Conservation (phyloP, 2,329 filamentous ascomycete genomes). For the Trichoderma arundinaceum region DNA sequence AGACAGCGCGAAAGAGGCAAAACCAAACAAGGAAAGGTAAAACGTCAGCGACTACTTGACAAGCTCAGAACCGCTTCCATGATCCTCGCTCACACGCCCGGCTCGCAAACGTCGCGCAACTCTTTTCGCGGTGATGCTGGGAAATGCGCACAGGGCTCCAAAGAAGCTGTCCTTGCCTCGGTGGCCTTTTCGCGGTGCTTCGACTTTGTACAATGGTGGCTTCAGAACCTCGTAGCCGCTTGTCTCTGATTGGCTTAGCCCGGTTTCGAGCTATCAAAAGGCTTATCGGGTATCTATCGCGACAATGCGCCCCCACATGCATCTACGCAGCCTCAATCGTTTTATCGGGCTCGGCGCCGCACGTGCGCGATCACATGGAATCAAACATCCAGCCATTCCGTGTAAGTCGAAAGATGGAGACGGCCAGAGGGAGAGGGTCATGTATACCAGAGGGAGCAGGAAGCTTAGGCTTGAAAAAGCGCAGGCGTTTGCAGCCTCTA, state of each 20-base stretch:
- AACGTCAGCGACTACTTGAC: slow-evolving; percentile 19
- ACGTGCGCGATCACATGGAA: slow-evolving; percentile 29
- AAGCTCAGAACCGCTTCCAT: slow-evolving; percentile 34
- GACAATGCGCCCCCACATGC: slow-evolving; percentile 24
- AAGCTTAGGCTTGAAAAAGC: not conserved
- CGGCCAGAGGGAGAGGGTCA: not conserved
- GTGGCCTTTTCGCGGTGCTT: slow-evolving; percentile 35
- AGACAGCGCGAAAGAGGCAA: not conserved
- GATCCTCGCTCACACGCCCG: slow-evolving; percentile 28
- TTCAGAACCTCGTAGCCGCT: slow-evolving; percentile 22
- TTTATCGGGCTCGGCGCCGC: slow-evolving; percentile 8
- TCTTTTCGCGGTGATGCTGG: slow-evolving; percentile 15
- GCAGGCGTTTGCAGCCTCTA: not conserved
- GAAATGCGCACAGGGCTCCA: not conserved
- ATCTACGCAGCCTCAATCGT: not conserved
- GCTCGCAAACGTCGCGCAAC: slow-evolving; percentile 11
- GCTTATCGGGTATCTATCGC: slow-evolving; percentile 13
- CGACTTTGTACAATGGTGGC: slow-evolving; percentile 30
- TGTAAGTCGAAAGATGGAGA: slow-evolving; percentile 31
- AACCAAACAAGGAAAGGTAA: slow-evolving; percentile 17
- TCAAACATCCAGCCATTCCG: slow-evolving; percentile 26
- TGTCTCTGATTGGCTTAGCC: slow-evolving; percentile 31
- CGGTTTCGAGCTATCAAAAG: not conserved
- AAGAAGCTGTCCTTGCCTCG: slow-evolving; percentile 30
- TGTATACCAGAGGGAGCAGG: not conserved